phyloP scores from a whole-genome alignment of 1,284 basidiomycete species.

The Cerioporus squamosus region DNA sequence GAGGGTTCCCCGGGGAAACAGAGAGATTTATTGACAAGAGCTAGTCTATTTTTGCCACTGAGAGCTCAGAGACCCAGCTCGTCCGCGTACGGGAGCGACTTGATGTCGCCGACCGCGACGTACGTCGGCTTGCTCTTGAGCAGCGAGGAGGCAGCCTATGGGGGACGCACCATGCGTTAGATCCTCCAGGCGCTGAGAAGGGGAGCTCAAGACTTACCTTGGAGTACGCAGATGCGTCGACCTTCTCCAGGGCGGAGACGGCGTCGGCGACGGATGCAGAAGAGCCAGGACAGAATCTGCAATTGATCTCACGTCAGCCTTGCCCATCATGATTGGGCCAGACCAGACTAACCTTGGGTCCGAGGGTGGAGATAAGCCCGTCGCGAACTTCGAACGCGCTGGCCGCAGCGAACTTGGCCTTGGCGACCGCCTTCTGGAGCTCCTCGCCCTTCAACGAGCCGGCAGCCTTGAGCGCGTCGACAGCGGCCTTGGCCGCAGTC shows the following conservation, averaged over 20 bases:
- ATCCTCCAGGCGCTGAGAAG: background rate
- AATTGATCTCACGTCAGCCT: background rate
- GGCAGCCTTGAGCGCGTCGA: slow-evolving; percentile 69
- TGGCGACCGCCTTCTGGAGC: slow-evolving; percentile 80
- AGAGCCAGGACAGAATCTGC: slow-evolving; percentile 64
- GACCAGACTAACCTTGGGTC: slow-evolving; percentile 53
- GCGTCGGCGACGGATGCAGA: slow-evolving; percentile 56
- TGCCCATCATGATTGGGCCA: too few species aligned
- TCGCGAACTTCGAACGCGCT: slow-evolving; percentile 69
- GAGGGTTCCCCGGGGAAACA: background rate
- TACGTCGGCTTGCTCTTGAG: slow-evolving; percentile 81
- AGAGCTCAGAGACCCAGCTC: slow-evolving; percentile 70
- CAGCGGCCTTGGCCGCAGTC: slow-evolving; percentile 66
- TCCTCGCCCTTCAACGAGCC: slow-evolving; percentile 68
- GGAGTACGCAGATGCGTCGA: slow-evolving; percentile 61
- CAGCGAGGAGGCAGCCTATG: slow-evolving; percentile 41
- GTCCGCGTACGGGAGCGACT: slow-evolving; percentile 80
- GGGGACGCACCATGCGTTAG: too few species aligned
- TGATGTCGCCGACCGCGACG: slow-evolving; percentile 82
- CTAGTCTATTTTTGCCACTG: slow-evolving; percentile 28
- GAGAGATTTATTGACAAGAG: slow-evolving; percentile 20
- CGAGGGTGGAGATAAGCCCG: slow-evolving; percentile 67
- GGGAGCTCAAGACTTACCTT: slow-evolving; percentile 48
- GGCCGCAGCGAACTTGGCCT: slow-evolving; percentile 86
- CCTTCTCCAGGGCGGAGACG: slow-evolving; percentile 63